These are phyloP conservation scores for Entrophospora sp. DNA, from an alignment of 192 early-diverging fungal species.

Conservation along the genomic window DNA sequence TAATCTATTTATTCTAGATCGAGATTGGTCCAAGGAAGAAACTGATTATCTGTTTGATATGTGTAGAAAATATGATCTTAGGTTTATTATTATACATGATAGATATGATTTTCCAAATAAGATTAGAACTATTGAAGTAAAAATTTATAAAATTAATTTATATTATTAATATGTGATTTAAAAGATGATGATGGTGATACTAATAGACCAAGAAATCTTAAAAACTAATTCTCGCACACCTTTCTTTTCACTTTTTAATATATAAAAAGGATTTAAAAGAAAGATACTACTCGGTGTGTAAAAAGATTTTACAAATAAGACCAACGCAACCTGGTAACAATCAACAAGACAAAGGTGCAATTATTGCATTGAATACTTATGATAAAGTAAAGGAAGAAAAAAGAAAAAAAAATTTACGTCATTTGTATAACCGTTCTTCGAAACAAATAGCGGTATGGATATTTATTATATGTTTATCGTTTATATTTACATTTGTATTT, in stretches of 20 bases:
- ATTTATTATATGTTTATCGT: not conserved
- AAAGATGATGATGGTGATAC: too few relatives aligned
- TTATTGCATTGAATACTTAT: conserved; percentile 20
- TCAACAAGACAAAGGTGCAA: conserved; percentile 27
- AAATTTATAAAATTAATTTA: too few relatives aligned
- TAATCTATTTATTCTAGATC: conserved; percentile 29
- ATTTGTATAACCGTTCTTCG: conserved; percentile 59
- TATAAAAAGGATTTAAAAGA: conserved; percentile 88
- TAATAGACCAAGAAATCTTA: too few relatives aligned
- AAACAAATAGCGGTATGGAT: conserved; percentile 58
- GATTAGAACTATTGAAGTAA: conserved; percentile 36
- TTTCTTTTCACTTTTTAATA: too few relatives aligned
- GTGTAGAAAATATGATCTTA: conserved; percentile 64
- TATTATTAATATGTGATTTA: conserved; percentile 30
- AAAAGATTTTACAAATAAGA: conserved; percentile 51
- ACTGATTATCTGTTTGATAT: conserved; percentile 75
- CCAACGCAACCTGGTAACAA: conserved; percentile 16
- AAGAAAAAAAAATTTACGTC: conserved; percentile 72
- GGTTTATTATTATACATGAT: conserved; percentile 78
- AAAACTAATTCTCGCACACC: too few relatives aligned
- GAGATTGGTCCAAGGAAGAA: conserved; percentile 75
- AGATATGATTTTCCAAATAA: conserved; percentile 57
- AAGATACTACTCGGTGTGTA: conserved; percentile 65
- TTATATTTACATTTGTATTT: too few relatives aligned
- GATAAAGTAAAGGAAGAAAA: conserved; percentile 55